Percentiles rank a stretch among this genome's conserved stretches.
phyloP scores from a whole-genome alignment of 83 land plant genomes.

The Picea mariana region DNA sequence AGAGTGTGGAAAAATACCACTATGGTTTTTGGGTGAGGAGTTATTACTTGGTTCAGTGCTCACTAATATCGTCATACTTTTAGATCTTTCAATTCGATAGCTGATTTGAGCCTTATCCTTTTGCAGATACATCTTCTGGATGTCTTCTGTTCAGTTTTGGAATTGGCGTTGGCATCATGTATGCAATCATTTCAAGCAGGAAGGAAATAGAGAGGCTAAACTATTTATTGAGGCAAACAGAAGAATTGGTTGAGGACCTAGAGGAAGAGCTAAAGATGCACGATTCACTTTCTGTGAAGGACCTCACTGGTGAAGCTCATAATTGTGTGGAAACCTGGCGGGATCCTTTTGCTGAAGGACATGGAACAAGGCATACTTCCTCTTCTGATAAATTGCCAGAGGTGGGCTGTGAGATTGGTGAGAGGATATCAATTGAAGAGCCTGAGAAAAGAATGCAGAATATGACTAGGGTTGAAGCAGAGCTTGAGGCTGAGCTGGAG shows the following conservation, averaged over 20 bases:
- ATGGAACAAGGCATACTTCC: background rate
- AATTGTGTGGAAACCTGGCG: conserved; percentile 10
- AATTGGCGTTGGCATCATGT: conserved; percentile 75
- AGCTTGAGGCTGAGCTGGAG: conserved; percentile 95
- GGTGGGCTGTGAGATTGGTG: conserved; percentile 1
- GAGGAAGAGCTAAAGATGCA: conserved; percentile 80
- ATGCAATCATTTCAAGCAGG: conserved; percentile 35
- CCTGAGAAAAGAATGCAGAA: conserved; percentile 23
- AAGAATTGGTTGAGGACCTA: conserved; percentile 75
- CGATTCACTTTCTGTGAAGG: conserved; percentile 53
- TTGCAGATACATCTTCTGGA: conserved; percentile 34
- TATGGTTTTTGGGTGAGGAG: no score
- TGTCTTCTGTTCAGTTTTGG: conserved; percentile 64
- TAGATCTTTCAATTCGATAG: no score
- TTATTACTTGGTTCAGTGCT: no score
- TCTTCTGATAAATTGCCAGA: conserved; percentile 9
- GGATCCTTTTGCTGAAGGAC: conserved; percentile 9
- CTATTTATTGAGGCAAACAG: conserved; percentile 57
- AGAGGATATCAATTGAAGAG: background rate
- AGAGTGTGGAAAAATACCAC: no score
- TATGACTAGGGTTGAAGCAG: conserved; percentile 85
- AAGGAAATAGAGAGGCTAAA: conserved; percentile 67
- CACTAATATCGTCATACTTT: no score
- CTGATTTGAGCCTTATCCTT: background rate
- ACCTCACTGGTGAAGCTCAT: conserved; percentile 36